These are phyloP conservation scores for Phialophora chinensis DNA, from an alignment of 2,329 filamentous ascomycete species.

Conservation along the genomic window DNA sequence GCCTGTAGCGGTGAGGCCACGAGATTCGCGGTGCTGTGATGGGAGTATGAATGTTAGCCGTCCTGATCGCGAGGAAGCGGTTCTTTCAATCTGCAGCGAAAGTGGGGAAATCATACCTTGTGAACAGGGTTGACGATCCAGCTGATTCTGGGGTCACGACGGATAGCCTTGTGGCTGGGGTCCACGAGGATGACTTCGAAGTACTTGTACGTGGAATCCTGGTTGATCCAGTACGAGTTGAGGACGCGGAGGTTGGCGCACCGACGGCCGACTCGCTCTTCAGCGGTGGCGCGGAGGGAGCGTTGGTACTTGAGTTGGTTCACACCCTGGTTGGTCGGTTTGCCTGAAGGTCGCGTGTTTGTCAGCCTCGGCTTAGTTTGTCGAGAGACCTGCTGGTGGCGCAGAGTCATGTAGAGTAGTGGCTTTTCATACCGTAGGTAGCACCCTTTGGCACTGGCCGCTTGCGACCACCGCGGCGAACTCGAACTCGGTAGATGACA, in stretches of 20 bases:
- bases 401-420: neutral
- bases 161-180: slow-evolving; percentile 99
- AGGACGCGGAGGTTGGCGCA: slow-evolving; percentile 99
- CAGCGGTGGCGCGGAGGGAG: slow-evolving; percentile 94
- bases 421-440: slow-evolving; percentile 80
- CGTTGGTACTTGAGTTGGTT: slow-evolving; percentile 99
- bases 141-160: slow-evolving; percentile 98
- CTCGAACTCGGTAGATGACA: slow-evolving; percentile 99
- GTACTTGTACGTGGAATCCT: slow-evolving; percentile 99
- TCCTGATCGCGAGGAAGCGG: slow-evolving; percentile 18
- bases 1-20: slow-evolving; percentile 96
- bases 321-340: slow-evolving; percentile 99
- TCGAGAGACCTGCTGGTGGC: neutral
- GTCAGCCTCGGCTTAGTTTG: neutral
- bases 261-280: slow-evolving; percentile 99
- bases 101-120: slow-evolving; percentile 63
- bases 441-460: slow-evolving; percentile 94
- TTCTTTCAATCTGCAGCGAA: neutral
- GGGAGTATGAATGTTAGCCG: slow-evolving; percentile 8
- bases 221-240: slow-evolving; percentile 99
- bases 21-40: slow-evolving; percentile 87
- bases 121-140: slow-evolving; percentile 99
- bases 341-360: slow-evolving; percentile 66
- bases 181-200: slow-evolving; percentile 99
- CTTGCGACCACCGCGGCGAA: slow-evolving; percentile 99